Base-by-base conservation (phyloP, 2,329 filamentous ascomycete species). In the Ophiocordyceps camponoti-floridani region DNA sequence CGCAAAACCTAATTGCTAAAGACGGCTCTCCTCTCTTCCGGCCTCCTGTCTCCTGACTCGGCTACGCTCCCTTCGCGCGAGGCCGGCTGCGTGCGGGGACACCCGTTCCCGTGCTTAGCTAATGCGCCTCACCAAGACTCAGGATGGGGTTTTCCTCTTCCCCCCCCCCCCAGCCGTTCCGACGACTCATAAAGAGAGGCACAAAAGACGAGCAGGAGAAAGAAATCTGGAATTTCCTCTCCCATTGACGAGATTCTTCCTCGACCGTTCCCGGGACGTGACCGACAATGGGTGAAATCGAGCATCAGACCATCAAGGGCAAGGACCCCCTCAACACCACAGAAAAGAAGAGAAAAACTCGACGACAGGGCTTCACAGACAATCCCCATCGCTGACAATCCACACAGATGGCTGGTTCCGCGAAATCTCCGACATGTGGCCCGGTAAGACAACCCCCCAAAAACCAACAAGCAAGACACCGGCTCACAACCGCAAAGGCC, bases 351-450 rank as follows among this genome's bases (percentile, higher is more conserved):
- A 23, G 23, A 23, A 23, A 23, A 23, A 23, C 23, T 23, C 23
- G 23, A 23, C 23, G 23, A 3, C 23, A 23, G 3, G 23, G 5
- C 23, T 23, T 23, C 23, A 23, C 23, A 23, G 23, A 23, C 23
- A 23, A 23, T 23, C 23, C 23, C 23, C 23, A 23, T 23, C 23
- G 33, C 45, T 49, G 31, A 48, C 33, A 40, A 23, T 23, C 23
- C 12, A 3, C 12, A 3, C 18, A 94, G 91, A 96, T 94, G 91
- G 89, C 71, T 98, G 91, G 91, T 98, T 98, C 82, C 84, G 87
- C 66, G 91, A 98, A 72, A 88, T 94, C 69, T 94, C 84, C 56
- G 73, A 91, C 62, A 96, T 98, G 89, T 98, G 91, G 91, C 89
- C 91, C 50, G 23, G 23, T 23, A 23, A 23, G 23, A 23, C 23